phyloP scores from a whole-genome alignment of 352 stramenopile species.

The Discostella stelligera region DNA sequence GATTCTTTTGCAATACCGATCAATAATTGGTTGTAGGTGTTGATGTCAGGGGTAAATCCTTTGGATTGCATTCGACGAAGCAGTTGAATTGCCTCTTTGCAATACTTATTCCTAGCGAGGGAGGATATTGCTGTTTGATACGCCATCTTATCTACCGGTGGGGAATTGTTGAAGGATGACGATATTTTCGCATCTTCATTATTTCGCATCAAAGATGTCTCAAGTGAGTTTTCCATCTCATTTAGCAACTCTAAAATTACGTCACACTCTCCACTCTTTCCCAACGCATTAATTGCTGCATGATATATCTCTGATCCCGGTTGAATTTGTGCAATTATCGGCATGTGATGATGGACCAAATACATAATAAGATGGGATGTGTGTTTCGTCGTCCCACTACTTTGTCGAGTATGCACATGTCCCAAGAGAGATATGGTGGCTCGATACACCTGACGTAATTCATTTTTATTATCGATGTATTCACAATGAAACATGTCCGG shows the following conservation, averaged over 20 bases:
- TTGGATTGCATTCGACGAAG: conserved; percentile 37
- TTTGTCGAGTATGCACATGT: not conserved
- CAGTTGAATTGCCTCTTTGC: conserved; percentile 22
- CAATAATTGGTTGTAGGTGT: conserved; percentile 43
- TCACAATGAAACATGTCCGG: not conserved
- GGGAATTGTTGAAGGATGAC: not conserved
- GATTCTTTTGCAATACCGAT: conserved; percentile 46
- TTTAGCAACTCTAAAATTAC: conserved; percentile 29
- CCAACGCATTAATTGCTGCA: conserved; percentile 37
- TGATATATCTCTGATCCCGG: conserved; percentile 41
- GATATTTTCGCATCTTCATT: not conserved
- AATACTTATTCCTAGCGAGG: conserved; percentile 31
- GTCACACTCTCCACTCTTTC: conserved; percentile 23
- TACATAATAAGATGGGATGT: conserved; percentile 22
- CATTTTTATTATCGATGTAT: conserved; percentile 28
- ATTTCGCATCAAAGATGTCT: not conserved
- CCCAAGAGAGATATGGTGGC: conserved; percentile 38
- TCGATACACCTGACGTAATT: conserved; percentile 41
- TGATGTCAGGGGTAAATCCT: conserved; percentile 34
- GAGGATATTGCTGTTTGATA: conserved; percentile 54
- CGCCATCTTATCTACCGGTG: conserved; percentile 30
- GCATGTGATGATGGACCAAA: conserved; percentile 40
- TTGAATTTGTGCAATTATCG: conserved; percentile 19
- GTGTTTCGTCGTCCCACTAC: not conserved
- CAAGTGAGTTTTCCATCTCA: conserved; percentile 26